Evolutionary conservation across 345 rosid species (phyloP).

Genomic region (Eucalyptus camaldulensis): DNA sequence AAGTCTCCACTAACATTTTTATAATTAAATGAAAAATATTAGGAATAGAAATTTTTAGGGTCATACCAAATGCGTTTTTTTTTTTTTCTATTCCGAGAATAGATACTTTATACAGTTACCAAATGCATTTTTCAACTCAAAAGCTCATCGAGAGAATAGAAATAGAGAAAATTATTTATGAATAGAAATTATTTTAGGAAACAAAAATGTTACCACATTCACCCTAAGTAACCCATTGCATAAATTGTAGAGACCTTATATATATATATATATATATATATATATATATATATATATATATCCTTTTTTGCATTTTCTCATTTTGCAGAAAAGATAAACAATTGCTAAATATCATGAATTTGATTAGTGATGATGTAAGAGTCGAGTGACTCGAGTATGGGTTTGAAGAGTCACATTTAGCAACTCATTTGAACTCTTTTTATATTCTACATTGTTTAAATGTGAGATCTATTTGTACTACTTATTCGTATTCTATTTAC

Average conservation of each 20-base stretch:
- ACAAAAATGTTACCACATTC: no score
- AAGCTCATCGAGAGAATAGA: rapidly evolving
- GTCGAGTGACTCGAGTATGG: background rate
- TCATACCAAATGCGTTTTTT: no score
- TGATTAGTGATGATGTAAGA: background rate
- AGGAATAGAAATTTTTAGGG: no score
- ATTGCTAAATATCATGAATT: background rate
- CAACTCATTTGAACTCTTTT: background rate
- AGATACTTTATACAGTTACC: no score
- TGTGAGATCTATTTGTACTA: background rate
- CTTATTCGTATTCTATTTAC: background rate
- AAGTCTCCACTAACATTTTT: no score
- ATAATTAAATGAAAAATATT: no score
- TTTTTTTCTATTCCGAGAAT: no score
- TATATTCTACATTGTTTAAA: background rate
- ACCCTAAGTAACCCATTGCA: background rate
- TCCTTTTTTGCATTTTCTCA: background rate
- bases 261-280: no score
- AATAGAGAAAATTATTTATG: no score
- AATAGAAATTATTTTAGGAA: no score
- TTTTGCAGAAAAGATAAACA: background rate
- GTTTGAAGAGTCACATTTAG: background rate
- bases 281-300: no score
- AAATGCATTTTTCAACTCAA: no score
- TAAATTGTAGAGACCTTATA: background rate